These are phyloP conservation scores for Tolypocladium nubicola DNA, from an alignment of 2,329 filamentous ascomycete genomes.

Conservation along the genomic window DNA sequence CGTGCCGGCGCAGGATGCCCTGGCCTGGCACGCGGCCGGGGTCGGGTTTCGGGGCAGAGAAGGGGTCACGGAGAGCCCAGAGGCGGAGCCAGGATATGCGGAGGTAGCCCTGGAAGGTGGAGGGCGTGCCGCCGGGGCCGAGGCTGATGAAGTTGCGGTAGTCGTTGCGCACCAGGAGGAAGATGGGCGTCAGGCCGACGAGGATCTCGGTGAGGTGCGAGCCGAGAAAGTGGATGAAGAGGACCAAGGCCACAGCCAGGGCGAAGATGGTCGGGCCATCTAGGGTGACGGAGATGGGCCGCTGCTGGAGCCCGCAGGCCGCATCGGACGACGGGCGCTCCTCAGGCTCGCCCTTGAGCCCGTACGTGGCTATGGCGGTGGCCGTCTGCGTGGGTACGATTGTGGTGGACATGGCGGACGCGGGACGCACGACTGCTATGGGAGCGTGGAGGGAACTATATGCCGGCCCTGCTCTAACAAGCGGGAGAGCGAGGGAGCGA, in stretches of 20 bases:
- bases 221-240: slow-evolving; percentile 41
- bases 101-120: slow-evolving; percentile 62
- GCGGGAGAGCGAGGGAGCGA: not conserved
- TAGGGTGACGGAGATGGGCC: slow-evolving; percentile 42
- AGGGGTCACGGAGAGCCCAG: slow-evolving; percentile 62
- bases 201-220: slow-evolving; percentile 36
- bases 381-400: slow-evolving; percentile 16
- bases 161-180: slow-evolving; percentile 53
- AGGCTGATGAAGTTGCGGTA: slow-evolving; percentile 67
- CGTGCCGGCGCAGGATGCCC: slow-evolving; percentile 44
- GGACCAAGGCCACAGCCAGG: slow-evolving; percentile 33
- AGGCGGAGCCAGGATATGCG: slow-evolving; percentile 62
- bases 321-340: not conserved
- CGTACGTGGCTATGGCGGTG: slow-evolving; percentile 8
- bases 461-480: not conserved
- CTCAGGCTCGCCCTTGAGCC: slow-evolving; percentile 5
- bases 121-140: slow-evolving; percentile 70
- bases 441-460: too few species aligned
- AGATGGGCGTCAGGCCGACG: slow-evolving; percentile 36
- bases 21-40: slow-evolving; percentile 37
- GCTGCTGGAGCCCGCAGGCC: slow-evolving; percentile 27
- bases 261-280: slow-evolving; percentile 37
- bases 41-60: slow-evolving; percentile 44
- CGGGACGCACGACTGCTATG: not conserved
- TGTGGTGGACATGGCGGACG: slow-evolving; percentile 14